A percentile compares a stretch with the other conserved stretches of the same genome.
Evolutionary conservation across 1,139 yeast genomes (phyloP).

Genomic region (Kodamaea ohmeri): DNA sequence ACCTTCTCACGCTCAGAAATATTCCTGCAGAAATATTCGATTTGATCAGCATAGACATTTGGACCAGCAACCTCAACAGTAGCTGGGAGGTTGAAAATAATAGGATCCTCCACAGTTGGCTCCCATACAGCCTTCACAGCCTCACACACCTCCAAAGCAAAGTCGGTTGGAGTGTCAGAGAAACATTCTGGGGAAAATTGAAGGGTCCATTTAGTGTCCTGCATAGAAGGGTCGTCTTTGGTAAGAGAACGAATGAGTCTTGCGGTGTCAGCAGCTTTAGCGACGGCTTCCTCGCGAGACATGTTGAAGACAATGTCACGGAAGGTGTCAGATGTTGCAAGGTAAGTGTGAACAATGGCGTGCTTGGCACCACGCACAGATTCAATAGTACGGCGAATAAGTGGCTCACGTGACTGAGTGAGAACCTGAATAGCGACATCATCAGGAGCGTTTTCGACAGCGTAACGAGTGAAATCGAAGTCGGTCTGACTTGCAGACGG

Average conservation of each 20-base stretch:
- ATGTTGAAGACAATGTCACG: slow-evolving; percentile 47
- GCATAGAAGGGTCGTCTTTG: slow-evolving; percentile 40
- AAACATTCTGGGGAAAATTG: slow-evolving; percentile 50
- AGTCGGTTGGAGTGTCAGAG: slow-evolving; percentile 44
- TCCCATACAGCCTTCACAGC: slow-evolving; percentile 49
- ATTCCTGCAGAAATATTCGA: slow-evolving; percentile 43
- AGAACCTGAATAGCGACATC: slow-evolving; percentile 49
- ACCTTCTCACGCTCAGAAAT: slow-evolving; percentile 45
- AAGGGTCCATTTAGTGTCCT: slow-evolving; percentile 43
- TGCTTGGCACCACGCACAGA: slow-evolving; percentile 46
- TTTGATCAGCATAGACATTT: slow-evolving; percentile 50
- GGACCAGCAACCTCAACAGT: slow-evolving; percentile 51
- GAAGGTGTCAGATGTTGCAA: slow-evolving; percentile 48
- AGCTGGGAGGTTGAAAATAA: slow-evolving; percentile 49
- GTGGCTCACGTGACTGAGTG: slow-evolving; percentile 46
- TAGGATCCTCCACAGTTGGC: slow-evolving; percentile 41
- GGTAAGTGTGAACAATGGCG: slow-evolving; percentile 47
- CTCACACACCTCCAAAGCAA: slow-evolving; percentile 45
- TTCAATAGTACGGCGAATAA: slow-evolving; percentile 45
- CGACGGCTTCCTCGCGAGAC: slow-evolving; percentile 41
- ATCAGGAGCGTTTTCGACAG: slow-evolving; percentile 46
- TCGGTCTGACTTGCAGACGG: slow-evolving; percentile 51
- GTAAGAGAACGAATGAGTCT: slow-evolving; percentile 41
- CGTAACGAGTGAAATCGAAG: slow-evolving; percentile 48
- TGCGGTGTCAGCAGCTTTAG: slow-evolving; percentile 42